A percentile compares a stretch with the other conserved stretches of the same genome.
Evolutionary conservation across 768 basidiomycete genomes (phyloP).

Genomic region (Xerocomus brunneocitrinus): DNA sequence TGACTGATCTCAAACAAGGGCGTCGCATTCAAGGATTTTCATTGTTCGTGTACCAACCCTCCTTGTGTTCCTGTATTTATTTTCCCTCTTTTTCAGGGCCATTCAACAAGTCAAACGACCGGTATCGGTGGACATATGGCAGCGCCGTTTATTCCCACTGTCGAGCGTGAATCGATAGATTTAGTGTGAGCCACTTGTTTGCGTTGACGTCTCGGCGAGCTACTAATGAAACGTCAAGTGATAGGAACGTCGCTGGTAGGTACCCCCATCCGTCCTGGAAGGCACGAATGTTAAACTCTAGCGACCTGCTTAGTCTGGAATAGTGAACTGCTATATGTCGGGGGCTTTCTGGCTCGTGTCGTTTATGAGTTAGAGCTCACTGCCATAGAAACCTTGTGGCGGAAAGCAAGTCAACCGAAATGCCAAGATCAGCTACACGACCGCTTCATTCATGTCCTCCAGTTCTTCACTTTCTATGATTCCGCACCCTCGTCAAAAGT

Average conservation of each 20-base stretch:
- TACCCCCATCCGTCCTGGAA: neutral
- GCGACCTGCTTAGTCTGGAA: slow-evolving; percentile 65
- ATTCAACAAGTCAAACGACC: slow-evolving; percentile 10
- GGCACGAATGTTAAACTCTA: neutral
- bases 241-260: neutral
- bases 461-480: slow-evolving; percentile 8
- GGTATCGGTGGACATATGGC: slow-evolving; percentile 12
- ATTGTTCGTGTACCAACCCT: slow-evolving; percentile 47
- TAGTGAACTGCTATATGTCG: slow-evolving; percentile 76
- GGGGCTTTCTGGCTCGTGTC: slow-evolving; percentile 73
- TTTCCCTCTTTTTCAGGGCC: slow-evolving; percentile 1
- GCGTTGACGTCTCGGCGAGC: neutral
- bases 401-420: neutral
- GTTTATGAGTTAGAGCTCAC: slow-evolving; percentile 82
- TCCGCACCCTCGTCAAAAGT: slow-evolving; percentile 74
- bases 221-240: neutral
- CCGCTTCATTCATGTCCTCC: slow-evolving; percentile 3
- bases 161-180: slow-evolving; percentile 14
- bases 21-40: slow-evolving; percentile 61
- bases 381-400: slow-evolving; percentile 36
- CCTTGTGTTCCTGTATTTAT: neutral
- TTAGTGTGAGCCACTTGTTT: neutral
- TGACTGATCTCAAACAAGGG: slow-evolving; percentile 33
- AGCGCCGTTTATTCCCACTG: slow-evolving; percentile 6
- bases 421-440: neutral